Conservation (phyloP, 768 basidiomycete genomes). For the Mycena filopes region DNA sequence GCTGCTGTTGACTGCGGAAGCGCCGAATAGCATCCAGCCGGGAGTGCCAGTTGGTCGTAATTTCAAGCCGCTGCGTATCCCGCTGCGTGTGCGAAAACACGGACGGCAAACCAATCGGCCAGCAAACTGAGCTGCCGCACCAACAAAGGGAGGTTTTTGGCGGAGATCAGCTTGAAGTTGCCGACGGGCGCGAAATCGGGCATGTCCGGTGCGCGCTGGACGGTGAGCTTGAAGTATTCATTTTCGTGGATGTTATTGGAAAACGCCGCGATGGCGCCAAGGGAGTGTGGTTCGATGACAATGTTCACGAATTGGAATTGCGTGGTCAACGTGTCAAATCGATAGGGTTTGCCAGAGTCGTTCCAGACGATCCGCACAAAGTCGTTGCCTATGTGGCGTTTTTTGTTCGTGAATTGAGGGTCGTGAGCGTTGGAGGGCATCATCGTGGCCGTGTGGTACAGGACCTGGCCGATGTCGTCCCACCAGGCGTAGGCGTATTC, state of each 20-base stretch:
- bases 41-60: constrained; percentile 90
- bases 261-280: constrained; percentile 85
- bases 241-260: constrained; percentile 88
- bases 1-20: constrained; percentile 59
- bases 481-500: constrained; percentile 99
- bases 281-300: constrained; percentile 92
- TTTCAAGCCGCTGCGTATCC: constrained; percentile 78
- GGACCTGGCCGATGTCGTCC: constrained; percentile 95
- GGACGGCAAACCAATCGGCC: constrained; percentile 90
- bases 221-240: constrained; percentile 95
- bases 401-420: constrained; percentile 84
- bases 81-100: constrained; percentile 80
- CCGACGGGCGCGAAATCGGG: constrained; percentile 94
- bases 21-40: constrained; percentile 84
- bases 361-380: constrained; percentile 98
- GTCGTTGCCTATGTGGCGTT: constrained; percentile 97
- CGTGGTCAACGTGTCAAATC: constrained; percentile 90
- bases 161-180: constrained; percentile 93
- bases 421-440: constrained; percentile 87
- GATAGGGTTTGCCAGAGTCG: constrained; percentile 90
- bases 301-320: constrained; percentile 99
- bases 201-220: constrained; percentile 91
- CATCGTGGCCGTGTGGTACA: constrained; percentile 96
- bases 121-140: constrained; percentile 89
- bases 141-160: constrained; percentile 85